Conservation (phyloP, 345 rosid genomes). For the Crucihimalaya himalaica region DNA sequence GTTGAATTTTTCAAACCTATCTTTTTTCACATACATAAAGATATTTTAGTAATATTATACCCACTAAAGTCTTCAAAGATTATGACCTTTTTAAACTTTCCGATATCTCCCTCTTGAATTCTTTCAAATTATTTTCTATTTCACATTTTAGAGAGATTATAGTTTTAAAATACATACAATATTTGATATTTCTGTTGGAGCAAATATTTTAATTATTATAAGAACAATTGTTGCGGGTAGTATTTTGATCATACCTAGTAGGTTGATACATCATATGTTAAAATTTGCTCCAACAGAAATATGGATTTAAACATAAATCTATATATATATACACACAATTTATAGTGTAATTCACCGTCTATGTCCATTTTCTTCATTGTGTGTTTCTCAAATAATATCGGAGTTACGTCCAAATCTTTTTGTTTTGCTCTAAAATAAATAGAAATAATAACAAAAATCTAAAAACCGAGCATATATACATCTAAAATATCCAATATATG, state of each 20-base stretch:
- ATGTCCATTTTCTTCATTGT: too few relatives aligned
- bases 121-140: constrained; percentile 13
- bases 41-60: constrained; percentile 5
- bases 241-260: too few relatives aligned
- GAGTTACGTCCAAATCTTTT: too few relatives aligned
- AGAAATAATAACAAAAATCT: too few relatives aligned
- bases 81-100: constrained; percentile 25
- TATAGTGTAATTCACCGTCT: neutral
- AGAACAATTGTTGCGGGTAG: neutral
- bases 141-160: neutral
- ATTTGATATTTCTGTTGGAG: neutral
- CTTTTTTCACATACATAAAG: constrained; percentile 17
- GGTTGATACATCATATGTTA: too few relatives aligned
- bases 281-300: too few relatives aligned
- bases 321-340: neutral
- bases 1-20: constrained; percentile 39
- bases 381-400: too few relatives aligned
- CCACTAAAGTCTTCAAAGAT: constrained; percentile 19
- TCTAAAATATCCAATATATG: too few relatives aligned
- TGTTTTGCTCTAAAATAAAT: too few relatives aligned
- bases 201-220: neutral
- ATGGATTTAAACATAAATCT: too few relatives aligned
- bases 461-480: too few relatives aligned
- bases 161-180: neutral
- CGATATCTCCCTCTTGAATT: neutral